These are phyloP conservation scores for Ogataea trehaloabstinens DNA, from an alignment of 805 yeast species.

Conservation along the genomic window DNA sequence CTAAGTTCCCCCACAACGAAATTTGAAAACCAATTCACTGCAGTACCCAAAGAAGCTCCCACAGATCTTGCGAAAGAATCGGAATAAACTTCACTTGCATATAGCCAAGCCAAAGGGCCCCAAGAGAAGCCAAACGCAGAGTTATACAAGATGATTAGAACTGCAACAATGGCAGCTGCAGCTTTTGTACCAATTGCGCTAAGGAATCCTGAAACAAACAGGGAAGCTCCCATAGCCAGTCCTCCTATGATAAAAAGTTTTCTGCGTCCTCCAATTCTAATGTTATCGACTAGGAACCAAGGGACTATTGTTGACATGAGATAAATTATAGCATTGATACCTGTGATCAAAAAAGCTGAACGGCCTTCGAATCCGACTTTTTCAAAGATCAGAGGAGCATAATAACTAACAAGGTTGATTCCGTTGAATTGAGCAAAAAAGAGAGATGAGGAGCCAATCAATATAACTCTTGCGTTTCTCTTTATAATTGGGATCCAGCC, in stretches of 20 bases:
- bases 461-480: slow-evolving; percentile 46
- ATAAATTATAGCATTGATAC: slow-evolving; percentile 63
- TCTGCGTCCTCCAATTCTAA: slow-evolving; percentile 69
- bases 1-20: slow-evolving; percentile 90
- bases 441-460: slow-evolving; percentile 82
- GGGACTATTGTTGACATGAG: slow-evolving; percentile 74
- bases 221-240: slow-evolving; percentile 66
- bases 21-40: slow-evolving; percentile 87
- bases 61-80: slow-evolving; percentile 70
- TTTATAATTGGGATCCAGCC: slow-evolving; percentile 22
- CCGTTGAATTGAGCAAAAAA: slow-evolving; percentile 90
- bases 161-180: slow-evolving; percentile 71
- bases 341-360: slow-evolving; percentile 83
- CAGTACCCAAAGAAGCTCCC: slow-evolving; percentile 85
- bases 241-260: slow-evolving; percentile 76
- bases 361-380: slow-evolving; percentile 89
- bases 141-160: slow-evolving; percentile 71
- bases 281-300: slow-evolving; percentile 75
- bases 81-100: slow-evolving; percentile 82
- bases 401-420: slow-evolving; percentile 82
- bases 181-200: slow-evolving; percentile 45
- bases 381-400: slow-evolving; percentile 88
- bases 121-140: slow-evolving; percentile 85
- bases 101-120: slow-evolving; percentile 91
- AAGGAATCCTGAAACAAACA: slow-evolving; percentile 60